These are phyloP conservation scores for Teunomyces funiuensis DNA, from an alignment of 805 yeast species.

Conservation along the genomic window DNA sequence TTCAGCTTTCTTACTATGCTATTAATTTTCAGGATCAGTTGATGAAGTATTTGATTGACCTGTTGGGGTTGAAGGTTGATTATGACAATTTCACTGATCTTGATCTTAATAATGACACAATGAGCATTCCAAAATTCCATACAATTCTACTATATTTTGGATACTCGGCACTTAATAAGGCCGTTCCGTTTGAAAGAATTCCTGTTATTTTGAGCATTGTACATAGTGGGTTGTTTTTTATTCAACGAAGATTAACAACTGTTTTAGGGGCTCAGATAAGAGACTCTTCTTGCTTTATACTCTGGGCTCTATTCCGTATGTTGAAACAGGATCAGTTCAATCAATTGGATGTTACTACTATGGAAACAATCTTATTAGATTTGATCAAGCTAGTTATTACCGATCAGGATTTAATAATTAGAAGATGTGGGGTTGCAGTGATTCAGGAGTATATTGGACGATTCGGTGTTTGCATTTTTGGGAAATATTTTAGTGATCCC, in stretches of 20 bases:
- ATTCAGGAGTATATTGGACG: conserved; percentile 85
- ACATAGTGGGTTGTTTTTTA: conserved; percentile 50
- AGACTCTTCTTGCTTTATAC: conserved; percentile 80
- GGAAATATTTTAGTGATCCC: conserved; percentile 8
- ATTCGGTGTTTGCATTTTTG: conserved; percentile 48
- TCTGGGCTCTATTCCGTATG: conserved; percentile 72
- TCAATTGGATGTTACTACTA: conserved; percentile 9
- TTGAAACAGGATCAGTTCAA: conserved; percentile 14
- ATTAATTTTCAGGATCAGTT: conserved; percentile 45
- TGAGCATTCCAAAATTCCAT: conserved; percentile 50
- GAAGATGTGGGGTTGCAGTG: conserved; percentile 85
- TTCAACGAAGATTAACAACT: conserved; percentile 52
- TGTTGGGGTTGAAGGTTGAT: conserved; percentile 22
- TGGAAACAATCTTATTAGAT: conserved; percentile 26
- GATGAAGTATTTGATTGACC: conserved; percentile 28
- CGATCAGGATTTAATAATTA: conserved; percentile 70
- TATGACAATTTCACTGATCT: conserved; percentile 7
- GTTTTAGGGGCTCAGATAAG: conserved; percentile 68
- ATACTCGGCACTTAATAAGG: conserved; percentile 28
- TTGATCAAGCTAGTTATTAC: conserved; percentile 57
- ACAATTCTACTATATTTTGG: conserved; percentile 61
- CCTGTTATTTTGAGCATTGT: conserved; percentile 38
- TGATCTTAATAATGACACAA: conserved; percentile 25
- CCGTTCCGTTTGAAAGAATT: conserved; percentile 22
- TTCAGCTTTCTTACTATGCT: conserved; percentile 32